phyloP scores from a whole-genome alignment of 768 basidiomycete genomes.

The Boletus barrowsii region DNA sequence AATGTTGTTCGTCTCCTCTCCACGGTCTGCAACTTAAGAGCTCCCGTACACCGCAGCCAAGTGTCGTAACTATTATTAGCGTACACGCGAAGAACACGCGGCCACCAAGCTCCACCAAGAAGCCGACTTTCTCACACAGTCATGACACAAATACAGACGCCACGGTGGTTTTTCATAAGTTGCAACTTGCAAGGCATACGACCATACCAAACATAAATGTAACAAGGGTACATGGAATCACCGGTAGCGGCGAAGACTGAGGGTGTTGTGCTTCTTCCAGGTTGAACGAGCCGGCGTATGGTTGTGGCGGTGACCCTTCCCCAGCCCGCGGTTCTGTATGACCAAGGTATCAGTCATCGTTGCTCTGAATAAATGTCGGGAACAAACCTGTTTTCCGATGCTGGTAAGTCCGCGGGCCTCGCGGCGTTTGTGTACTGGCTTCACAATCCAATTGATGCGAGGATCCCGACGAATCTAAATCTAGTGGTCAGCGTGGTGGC shows the following conservation, averaged over 20 bases:
- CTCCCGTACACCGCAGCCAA: constrained; percentile 15
- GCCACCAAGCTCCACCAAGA: constrained; percentile 5
- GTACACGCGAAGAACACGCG: constrained; percentile 22
- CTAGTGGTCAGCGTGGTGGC: constrained; percentile 10
- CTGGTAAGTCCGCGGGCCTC: constrained; percentile 97
- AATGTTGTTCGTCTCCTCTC: not conserved
- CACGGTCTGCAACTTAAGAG: not conserved
- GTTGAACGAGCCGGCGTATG: constrained; percentile 86
- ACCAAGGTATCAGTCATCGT: constrained; percentile 2
- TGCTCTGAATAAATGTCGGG: not conserved
- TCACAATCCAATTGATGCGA: constrained; percentile 98
- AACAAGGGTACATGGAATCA: constrained; percentile 34
- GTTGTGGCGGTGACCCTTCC: constrained; percentile 94
- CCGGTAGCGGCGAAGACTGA: constrained; percentile 86
- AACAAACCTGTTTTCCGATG: constrained; percentile 86
- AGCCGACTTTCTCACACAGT: not conserved
- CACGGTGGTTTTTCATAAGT: constrained; percentile 7
- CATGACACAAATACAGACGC: not conserved
- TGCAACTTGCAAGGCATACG: constrained; percentile 14
- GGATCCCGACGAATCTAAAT: constrained; percentile 87
- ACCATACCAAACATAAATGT: constrained; percentile 28
- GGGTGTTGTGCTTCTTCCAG: constrained; percentile 99
- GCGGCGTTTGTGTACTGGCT: constrained; percentile 97
- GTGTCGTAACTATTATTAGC: constrained; percentile 11
- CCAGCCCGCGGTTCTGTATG: constrained; percentile 87